These are phyloP conservation scores for Brachypodium distachyon DNA, from an alignment of 202 grass and related monocot genomes.

Conservation along the genomic window DNA sequence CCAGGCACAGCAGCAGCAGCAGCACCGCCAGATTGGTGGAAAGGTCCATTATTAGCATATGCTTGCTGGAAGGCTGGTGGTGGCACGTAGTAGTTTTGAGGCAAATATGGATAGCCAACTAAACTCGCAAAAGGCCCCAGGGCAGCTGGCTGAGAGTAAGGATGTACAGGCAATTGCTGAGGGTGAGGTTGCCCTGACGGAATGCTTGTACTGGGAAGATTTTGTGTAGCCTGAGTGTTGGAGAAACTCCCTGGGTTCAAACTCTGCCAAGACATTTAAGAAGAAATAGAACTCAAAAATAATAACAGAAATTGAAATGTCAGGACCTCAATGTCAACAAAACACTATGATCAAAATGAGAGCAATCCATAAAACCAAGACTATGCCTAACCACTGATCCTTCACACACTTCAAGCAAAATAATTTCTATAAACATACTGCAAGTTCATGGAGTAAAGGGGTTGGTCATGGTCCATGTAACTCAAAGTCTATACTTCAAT, in stretches of 20 bases:
- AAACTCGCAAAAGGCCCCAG: conserved; percentile 68
- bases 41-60: conserved; percentile 68
- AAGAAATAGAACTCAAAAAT: conserved; percentile 7
- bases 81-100: conserved; percentile 81
- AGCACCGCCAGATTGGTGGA: conserved; percentile 66
- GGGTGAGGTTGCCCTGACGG: conserved; percentile 54
- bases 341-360: conserved; percentile 3
- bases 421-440: background rate
- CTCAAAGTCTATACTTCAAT: background rate
- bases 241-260: conserved; percentile 61
- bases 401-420: background rate
- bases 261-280: conserved; percentile 33
- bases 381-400: background rate
- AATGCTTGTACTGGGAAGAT: conserved; percentile 52
- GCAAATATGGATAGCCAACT: conserved; percentile 85
- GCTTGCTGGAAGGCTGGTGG: conserved; percentile 80
- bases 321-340: background rate
- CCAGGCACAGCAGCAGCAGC: conserved; percentile 41
- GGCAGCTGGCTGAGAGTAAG: conserved; percentile 74
- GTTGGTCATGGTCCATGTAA: background rate
- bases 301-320: conserved; percentile 3
- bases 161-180: conserved; percentile 71
- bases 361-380: background rate
- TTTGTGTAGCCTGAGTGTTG: conserved; percentile 50
- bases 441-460: background rate